phyloP scores from a whole-genome alignment of 306 rosid genomes.

The Argentina anserina region DNA sequence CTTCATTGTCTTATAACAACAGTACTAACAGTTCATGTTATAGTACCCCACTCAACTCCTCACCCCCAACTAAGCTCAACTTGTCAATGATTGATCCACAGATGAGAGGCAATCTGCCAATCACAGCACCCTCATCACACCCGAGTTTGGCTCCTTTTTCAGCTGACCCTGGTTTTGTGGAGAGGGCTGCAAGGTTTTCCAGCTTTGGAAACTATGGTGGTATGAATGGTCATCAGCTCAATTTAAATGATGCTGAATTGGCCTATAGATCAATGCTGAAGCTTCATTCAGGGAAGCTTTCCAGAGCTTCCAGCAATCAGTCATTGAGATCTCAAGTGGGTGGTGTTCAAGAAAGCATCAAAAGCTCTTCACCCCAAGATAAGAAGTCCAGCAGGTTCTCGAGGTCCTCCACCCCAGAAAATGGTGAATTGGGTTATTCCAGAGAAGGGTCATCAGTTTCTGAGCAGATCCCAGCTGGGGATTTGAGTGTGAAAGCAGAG shows the following conservation, averaged over 20 bases:
- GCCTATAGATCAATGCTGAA: slow-evolving; percentile 29
- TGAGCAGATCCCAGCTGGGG: slow-evolving; percentile 48
- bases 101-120: slow-evolving; percentile 24
- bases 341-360: slow-evolving; percentile 24
- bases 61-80: slow-evolving; percentile 39
- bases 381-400: slow-evolving; percentile 34
- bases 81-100: slow-evolving; percentile 35
- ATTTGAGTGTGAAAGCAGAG: slow-evolving; percentile 30
- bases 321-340: slow-evolving; percentile 35
- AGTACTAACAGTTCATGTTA: slow-evolving; percentile 48
- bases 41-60: slow-evolving; percentile 53
- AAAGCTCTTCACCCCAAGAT: slow-evolving; percentile 13
- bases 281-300: slow-evolving; percentile 32
- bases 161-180: slow-evolving; percentile 52
- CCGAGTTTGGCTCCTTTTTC: slow-evolving; percentile 41
- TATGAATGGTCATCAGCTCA: slow-evolving; percentile 25
- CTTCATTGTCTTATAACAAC: slow-evolving; percentile 36
- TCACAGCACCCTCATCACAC: slow-evolving; percentile 24
- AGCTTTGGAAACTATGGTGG: slow-evolving; percentile 31
- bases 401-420: slow-evolving; percentile 47
- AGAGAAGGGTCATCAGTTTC: slow-evolving; percentile 57
- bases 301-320: slow-evolving; percentile 33
- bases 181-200: slow-evolving; percentile 52
- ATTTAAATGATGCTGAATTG: slow-evolving; percentile 35
- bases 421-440: slow-evolving; percentile 43